Evolutionary conservation across 129 eudicot genomes (phyloP), one percentile per base, ranked within the genome.

Genomic region (Heracleum sosnowskyi): DNA sequence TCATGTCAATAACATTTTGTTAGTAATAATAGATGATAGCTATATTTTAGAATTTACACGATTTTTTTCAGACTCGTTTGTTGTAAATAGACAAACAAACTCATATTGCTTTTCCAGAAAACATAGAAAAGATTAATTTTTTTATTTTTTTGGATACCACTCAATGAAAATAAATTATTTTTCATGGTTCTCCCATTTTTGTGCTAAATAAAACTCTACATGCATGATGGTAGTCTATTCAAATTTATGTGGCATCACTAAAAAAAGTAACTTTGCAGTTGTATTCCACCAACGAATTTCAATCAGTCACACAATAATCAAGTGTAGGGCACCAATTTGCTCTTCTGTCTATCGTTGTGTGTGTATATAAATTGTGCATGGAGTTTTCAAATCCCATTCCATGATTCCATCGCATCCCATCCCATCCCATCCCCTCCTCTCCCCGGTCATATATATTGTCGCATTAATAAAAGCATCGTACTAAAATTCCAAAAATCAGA

Each of bases 271-370:
- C 16, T 15, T 83, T 86, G 76, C 78, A 79, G 81, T 87, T 89
- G 90, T 83, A 80, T 82, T 84, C 90, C 92, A 89, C 85, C 87
- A 87, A 80, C 71, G 68, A 80, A 70, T 69, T 79, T 73, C 72
- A 60, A 60, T 26, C 68, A 60, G 4, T 2, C 60, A 73, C 68
- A 55, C 74, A 81, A 62, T 77, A 73, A 64, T 60, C 75, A 81
- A 53, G 62, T 46, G 86, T 83, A 81, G 82, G 84, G 84, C 45
- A 73, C 4, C 64, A 20, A 63, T n/a, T 18, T 47, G 33, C 77
- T 75, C 71, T 34, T 34, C 17, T 77, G 51, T 55, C 45, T 70
- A 17, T 40, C 13, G 37, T 4, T n/a, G 8, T 11, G 16, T 2
- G 12, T 70, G 17, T 11, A 0, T 4, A 11, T 4, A 3, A 22